phyloP scores from a whole-genome alignment of 352 stramenopile genomes.

The Pseudoperonospora humuli region DNA sequence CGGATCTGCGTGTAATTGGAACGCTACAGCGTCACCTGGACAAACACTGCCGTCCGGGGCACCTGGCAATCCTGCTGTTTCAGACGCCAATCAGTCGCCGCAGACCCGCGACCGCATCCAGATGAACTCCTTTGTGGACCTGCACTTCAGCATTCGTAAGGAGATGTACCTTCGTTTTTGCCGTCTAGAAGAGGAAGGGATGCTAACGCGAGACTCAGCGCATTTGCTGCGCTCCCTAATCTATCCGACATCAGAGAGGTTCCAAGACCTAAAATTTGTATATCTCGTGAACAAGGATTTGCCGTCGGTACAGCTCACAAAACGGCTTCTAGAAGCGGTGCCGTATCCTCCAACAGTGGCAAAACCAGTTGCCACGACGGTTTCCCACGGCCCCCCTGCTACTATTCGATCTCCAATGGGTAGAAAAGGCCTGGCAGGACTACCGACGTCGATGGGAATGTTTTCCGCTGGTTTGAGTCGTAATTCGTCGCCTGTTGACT shows the following conservation, averaged over 20 bases:
- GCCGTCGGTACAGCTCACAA: conserved; percentile 63
- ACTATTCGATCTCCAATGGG: conserved; percentile 12
- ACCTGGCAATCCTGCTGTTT: background rate
- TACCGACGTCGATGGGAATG: conserved; percentile 29
- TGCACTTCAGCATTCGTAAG: conserved; percentile 81
- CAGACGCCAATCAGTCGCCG: conserved; percentile 19
- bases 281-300: conserved; percentile 85
- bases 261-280: conserved; percentile 85
- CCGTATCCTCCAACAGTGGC: conserved; percentile 29
- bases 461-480: conserved; percentile 24
- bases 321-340: conserved; percentile 67
- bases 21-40: conserved; percentile 4
- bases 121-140: conserved; percentile 73
- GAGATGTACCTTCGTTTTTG: conserved; percentile 85
- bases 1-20: conserved; percentile 14
- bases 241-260: conserved; percentile 73
- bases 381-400: conserved; percentile 13
- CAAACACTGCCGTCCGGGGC: conserved; percentile 1
- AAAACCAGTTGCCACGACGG: conserved; percentile 24
- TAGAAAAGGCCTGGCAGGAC: conserved; percentile 9
- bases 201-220: conserved; percentile 58
- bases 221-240: conserved; percentile 70
- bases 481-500: conserved; percentile 19
- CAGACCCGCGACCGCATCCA: conserved; percentile 47
- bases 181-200: conserved; percentile 61